Base-by-base conservation (phyloP, 345 rosid genomes). In the Cardamine resedifolia region DNA sequence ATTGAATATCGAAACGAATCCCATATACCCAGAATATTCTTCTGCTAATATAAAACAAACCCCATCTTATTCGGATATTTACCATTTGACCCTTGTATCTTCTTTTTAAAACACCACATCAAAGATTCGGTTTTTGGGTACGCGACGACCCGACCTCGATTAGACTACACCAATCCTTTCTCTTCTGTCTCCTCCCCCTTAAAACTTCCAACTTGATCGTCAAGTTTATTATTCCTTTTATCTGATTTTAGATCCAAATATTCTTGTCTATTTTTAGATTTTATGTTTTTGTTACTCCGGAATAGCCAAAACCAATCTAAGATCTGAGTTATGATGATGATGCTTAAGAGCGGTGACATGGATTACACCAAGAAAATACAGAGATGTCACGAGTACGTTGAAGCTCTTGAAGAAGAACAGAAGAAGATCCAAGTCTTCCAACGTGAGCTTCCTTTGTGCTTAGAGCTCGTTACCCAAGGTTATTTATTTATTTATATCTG, bases 391-490 rank as follows among this genome's bases (percentile, higher is more conserved):
- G 83, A 80, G 12, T 85, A 89, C 63, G 81, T 91, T 7, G 85
- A 85, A 31, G 89, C 90, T 1, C 77, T 95, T 8, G 88, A 88
- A 77, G 89, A 85, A 74, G 99, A 95, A 80, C 79, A 81, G 28
- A 85, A 89, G 27, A 95, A 95, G 83, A 89, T 95, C 72, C 91
- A 80, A 28, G 96, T 91, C 41, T 95, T 95, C 57, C 82, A 87
- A 27, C 89, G 96, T 26, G 97, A 91, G 66, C 97, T 95, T 67
- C 99, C 99, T 31, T 74, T 95, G 68, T 95, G 96, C 77, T 76
- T 95, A 51, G 89, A 88, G 75, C 97, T 95, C 51, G 97, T 95
- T 1, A 87, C 87, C 0, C 85, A 85, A 85, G 97, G 99, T n/a
- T 91, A 74, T 21, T 9, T 3, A 18, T 33, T 36, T 39, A 1